Base-by-base conservation (phyloP, 2,329 filamentous ascomycete genomes). In the Neobulgaria alba region DNA sequence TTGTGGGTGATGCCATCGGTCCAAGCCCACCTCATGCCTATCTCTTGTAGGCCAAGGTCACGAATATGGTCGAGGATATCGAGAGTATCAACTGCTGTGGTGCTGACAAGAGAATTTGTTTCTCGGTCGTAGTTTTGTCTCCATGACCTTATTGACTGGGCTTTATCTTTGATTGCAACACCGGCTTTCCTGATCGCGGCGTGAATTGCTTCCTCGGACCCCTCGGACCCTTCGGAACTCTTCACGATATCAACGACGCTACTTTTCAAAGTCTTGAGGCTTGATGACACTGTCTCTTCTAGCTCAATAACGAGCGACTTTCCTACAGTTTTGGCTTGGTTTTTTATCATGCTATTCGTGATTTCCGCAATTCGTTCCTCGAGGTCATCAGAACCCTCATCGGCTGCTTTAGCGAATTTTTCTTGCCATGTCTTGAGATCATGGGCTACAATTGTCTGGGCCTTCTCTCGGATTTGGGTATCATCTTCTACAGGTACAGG, bases 1-100 rank as follows among this genome's bases (percentile, higher is more conserved):
- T 93, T 89, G 70, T 98, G 95, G 1, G 90, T 94, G 46, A 98
- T 77, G 21, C 87, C 87, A 43, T 96, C 88, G 66, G 88, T 92
- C 82, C 86, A 94, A 10, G 90, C 88, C 89, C 92, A 98, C 57
- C 59, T 50, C 70, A 83, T 81, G 31, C 82, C 82, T 36, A 86
- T 79, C 53, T 86, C 81, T 54, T 85, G 79, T 21, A 86, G 66
- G 8, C 80, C 79, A 19, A 84, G 65, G 48, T 84, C 77, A 32
- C 79, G 75, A 38, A 85, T 79, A 49, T 70, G 72, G 51, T 85
- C 79, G 32, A 86, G 68, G 10, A 83, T 76, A 47, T 80, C 75
- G 5, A 85, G 65, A 1, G 79, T 85, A 18, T 77, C 79, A 46
- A 74, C 67, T 10, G 78, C 68, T 5, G 79, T 75, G 38, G 72